Evolutionary conservation across 345 rosid genomes (phyloP).

Genomic region (Conringia planisiliqua): DNA sequence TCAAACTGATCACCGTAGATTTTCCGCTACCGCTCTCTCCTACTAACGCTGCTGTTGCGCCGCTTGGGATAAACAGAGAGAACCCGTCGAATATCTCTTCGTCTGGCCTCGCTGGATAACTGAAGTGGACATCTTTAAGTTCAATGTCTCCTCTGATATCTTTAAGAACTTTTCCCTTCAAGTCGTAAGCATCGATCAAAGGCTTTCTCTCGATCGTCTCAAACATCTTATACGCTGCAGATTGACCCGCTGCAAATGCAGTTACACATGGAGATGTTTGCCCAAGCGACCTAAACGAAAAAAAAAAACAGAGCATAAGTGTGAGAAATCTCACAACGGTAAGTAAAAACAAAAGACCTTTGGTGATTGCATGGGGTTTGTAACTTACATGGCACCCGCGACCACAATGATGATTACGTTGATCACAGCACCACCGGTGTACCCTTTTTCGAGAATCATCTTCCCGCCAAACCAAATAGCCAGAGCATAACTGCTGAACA

Average conservation of each 20-base stretch:
- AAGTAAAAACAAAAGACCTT: too few species aligned
- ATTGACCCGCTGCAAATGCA: constrained; percentile 74
- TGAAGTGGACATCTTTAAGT: constrained; percentile 57
- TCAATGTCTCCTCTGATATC: constrained; percentile 72
- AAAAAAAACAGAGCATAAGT: background rate
- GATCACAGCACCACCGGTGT: constrained; percentile 56
- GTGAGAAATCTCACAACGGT: background rate
- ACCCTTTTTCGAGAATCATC: constrained; percentile 67
- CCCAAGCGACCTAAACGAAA: constrained; percentile 73
- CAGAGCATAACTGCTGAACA: constrained; percentile 50
- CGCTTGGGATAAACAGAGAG: constrained; percentile 57
- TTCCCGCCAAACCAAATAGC: constrained; percentile 71
- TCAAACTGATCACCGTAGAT: constrained; percentile 72
- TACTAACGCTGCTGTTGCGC: constrained; percentile 71
- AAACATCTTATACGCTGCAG: constrained; percentile 79
- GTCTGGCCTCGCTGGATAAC: constrained; percentile 75
- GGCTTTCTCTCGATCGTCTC: constrained; percentile 72
- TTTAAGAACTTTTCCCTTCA: constrained; percentile 47
- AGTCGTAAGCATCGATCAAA: constrained; percentile 56
- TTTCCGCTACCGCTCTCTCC: constrained; percentile 93
- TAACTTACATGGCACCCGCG: constrained; percentile 66
- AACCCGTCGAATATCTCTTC: constrained; percentile 67
- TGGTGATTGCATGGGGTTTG: too few species aligned
- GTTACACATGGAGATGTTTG: constrained; percentile 72
- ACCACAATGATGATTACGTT: constrained; percentile 64